Evolutionary conservation across 306 rosid species (phyloP), one percentile per base, ranked within the genome.

Genomic region (Fagus crenata): DNA sequence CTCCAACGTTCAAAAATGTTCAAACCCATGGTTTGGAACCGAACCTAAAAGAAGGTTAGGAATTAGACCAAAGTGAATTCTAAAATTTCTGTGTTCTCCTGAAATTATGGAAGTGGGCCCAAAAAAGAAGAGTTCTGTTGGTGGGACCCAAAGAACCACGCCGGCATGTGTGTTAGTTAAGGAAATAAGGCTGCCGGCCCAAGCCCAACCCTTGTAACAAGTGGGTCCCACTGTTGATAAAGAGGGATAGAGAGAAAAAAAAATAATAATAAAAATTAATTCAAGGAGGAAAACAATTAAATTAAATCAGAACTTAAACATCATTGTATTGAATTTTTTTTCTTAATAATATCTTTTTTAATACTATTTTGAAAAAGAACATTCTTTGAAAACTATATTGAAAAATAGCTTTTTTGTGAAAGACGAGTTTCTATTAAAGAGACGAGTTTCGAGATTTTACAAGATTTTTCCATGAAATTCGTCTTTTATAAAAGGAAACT

Each of bases 161-260:
- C 89, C 84, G 93, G 89, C 86, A 43, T 72, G 40, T 71, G 53
- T 71, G 49, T 61, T 64, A 67, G 82, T 79, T 75, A 17, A 43
- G 73, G 67, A 28, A 6, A 4, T n/a, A 28, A 11, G 72, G 14
- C 77, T 73, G 89, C 91, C 89, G 90, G 91, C 91, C 81, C 85
- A 86, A 59, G 84, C 78, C 69, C 78, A 83, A 40, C 56, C 53
- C 2, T 14, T 15, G 39, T n/a, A 54, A 5, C 33, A 67, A 8
- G 71, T 83, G 76, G 84, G 76, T 63, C 59, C 84, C 87, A 84
- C 70, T 33, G 58, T 75, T 39, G 69, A 41, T 40, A 69, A 40
- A 55, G 46, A 32, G n/a, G 7, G 40, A 3, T 5, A 0, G 7
- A 18, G 6, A 15, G 4, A 75, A 35, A 69, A 37, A 43, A 33